A percentile compares a stretch with the other conserved stretches of the same genome.
phyloP scores from a whole-genome alignment of 495 filamentous ascomycete species.

The Annulohypoxylon bovei region DNA sequence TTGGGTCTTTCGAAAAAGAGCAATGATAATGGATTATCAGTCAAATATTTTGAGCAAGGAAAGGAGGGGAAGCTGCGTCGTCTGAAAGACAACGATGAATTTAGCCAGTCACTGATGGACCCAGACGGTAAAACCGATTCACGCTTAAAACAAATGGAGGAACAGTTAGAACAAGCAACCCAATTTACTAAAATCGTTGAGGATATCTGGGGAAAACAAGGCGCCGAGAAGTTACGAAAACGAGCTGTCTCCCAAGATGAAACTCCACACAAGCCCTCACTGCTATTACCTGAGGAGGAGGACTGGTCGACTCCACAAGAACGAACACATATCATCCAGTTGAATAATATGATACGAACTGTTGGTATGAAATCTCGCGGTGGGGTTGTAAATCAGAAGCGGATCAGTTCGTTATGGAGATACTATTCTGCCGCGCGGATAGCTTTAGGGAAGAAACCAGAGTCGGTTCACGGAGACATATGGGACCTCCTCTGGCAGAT shows the following conservation, averaged over 20 bases:
- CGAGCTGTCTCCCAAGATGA: slow-evolving; percentile 49
- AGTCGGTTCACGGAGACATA: slow-evolving; percentile 57
- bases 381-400: neutral
- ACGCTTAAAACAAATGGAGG: slow-evolving; percentile 60
- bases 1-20: slow-evolving; percentile 35
- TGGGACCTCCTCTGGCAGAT: slow-evolving; percentile 68
- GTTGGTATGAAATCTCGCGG: slow-evolving; percentile 14
- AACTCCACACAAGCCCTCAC: slow-evolving; percentile 36
- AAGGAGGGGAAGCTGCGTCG: slow-evolving; percentile 47
- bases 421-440: slow-evolving; percentile 55
- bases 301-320: slow-evolving; percentile 11
- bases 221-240: slow-evolving; percentile 51
- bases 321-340: slow-evolving; percentile 18
- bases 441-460: slow-evolving; percentile 55
- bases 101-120: slow-evolving; percentile 47
- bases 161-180: slow-evolving; percentile 60
- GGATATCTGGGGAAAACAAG: slow-evolving; percentile 49
- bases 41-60: slow-evolving; percentile 60
- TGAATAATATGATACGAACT: slow-evolving; percentile 44
- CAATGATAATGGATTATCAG: slow-evolving; percentile 24
- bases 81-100: slow-evolving; percentile 49
- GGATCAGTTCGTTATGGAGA: slow-evolving; percentile 53
- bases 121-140: slow-evolving; percentile 56
- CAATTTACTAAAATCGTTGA: slow-evolving; percentile 50
- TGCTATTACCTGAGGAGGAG: slow-evolving; percentile 42